Evolutionary conservation across 768 basidiomycete genomes (phyloP).

Genomic region (Sarcomyxa edulis): DNA sequence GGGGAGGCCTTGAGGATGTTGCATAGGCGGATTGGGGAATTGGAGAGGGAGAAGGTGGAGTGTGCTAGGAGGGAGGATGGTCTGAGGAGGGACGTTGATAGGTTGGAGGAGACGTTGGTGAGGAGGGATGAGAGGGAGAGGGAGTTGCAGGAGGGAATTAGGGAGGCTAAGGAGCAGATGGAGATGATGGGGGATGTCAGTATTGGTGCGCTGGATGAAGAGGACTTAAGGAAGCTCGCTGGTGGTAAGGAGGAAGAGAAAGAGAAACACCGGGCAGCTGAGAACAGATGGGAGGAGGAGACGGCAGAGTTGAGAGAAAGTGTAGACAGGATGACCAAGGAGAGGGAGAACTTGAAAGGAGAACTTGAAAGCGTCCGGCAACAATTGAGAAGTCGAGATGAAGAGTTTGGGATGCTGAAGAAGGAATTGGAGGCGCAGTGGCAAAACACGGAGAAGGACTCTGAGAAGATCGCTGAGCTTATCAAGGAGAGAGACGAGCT

Average conservation of each 20-base stretch:
- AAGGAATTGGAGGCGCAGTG: constrained; percentile 69
- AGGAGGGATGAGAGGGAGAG: constrained; percentile 48
- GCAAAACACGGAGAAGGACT: constrained; percentile 52
- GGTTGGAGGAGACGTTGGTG: constrained; percentile 39
- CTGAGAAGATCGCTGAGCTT: constrained; percentile 40
- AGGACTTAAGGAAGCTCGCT: constrained; percentile 36
- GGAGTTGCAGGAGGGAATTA: constrained; percentile 47
- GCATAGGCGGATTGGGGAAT: constrained; percentile 71
- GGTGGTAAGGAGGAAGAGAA: constrained; percentile 34
- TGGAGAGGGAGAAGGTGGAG: constrained; percentile 63
- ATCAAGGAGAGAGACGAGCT: constrained; percentile 28
- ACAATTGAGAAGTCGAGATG: constrained; percentile 34
- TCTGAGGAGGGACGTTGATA: constrained; percentile 39
- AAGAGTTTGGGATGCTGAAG: constrained; percentile 46
- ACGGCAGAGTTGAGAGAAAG: constrained; percentile 36
- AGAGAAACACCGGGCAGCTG: constrained; percentile 34
- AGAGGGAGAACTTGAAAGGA: constrained; percentile 37
- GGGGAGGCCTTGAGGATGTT: constrained; percentile 75
- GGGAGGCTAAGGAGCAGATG: constrained; percentile 55
- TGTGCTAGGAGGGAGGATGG: constrained; percentile 35
- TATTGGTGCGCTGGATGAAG: constrained; percentile 35
- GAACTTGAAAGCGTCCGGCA: constrained; percentile 37
- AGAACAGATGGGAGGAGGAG: constrained; percentile 48
- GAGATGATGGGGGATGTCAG: constrained; percentile 49
- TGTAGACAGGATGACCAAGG: constrained; percentile 36